These are phyloP conservation scores for Phytophthora ramorum DNA, from an alignment of 352 stramenopile species.

Conservation along the genomic window DNA sequence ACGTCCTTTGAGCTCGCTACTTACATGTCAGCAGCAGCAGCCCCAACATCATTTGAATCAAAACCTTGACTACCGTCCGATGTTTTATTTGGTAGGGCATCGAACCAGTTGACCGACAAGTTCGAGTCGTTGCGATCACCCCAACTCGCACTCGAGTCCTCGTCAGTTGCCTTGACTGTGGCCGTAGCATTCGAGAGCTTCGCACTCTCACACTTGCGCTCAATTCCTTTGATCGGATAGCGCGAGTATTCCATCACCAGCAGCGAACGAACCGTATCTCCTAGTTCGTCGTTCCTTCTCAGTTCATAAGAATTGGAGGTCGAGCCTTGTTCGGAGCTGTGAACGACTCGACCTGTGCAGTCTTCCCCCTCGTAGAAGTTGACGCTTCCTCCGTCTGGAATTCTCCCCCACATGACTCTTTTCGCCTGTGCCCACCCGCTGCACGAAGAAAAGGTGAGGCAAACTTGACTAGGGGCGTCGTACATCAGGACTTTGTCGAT, in stretches of 20 bases:
- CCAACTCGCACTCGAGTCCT: too few species aligned
- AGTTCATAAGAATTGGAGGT: background rate
- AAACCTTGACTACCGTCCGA: background rate
- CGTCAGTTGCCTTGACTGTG: background rate
- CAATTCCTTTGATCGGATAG: background rate
- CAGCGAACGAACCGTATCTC: slow-evolving; percentile 6
- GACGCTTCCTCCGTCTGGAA: background rate
- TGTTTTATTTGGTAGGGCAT: background rate
- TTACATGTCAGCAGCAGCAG: too few species aligned
- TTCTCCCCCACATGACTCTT: slow-evolving; percentile 4
- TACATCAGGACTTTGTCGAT: slow-evolving; percentile 7
- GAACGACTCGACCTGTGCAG: background rate
- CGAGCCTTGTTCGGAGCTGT: background rate
- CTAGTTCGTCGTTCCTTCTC: background rate
- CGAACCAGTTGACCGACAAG: background rate
- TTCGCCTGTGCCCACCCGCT: background rate
- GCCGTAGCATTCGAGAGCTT: background rate
- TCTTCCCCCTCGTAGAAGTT: slow-evolving; percentile 8
- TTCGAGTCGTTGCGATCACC: background rate
- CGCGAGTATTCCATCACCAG: slow-evolving; percentile 1
- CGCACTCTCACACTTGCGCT: slow-evolving; percentile 6
- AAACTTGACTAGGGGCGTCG: slow-evolving; percentile 8
- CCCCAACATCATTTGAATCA: background rate
- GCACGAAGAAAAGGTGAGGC: background rate
- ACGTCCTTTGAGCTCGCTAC: too few species aligned